A percentile compares a stretch with the other conserved stretches of the same genome.
Evolutionary conservation across 2,329 filamentous ascomycete species (phyloP).

Genomic region (Fusarium sp.): DNA sequence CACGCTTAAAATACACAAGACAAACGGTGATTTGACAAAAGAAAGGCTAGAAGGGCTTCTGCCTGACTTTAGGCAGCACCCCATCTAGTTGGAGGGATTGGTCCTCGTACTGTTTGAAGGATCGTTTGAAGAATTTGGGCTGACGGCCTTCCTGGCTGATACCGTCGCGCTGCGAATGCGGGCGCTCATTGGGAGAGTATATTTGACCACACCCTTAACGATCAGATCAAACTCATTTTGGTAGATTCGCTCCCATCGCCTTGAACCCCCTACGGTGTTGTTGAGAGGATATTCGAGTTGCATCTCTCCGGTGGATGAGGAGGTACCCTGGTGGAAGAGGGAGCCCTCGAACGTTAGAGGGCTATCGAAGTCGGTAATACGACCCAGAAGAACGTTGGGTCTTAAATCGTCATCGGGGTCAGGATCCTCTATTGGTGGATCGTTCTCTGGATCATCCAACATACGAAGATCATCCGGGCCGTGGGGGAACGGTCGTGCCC

Average conservation of each 20-base stretch:
- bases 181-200: constrained; percentile 74
- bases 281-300: constrained; percentile 88
- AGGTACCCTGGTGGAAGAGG: constrained; percentile 80
- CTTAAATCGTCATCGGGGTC: constrained; percentile 70
- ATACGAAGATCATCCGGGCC: constrained; percentile 46
- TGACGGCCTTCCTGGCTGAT: constrained; percentile 70
- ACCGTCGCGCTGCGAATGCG: constrained; percentile 71
- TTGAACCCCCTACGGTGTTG: constrained; percentile 84
- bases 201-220: constrained; percentile 90
- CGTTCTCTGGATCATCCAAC: constrained; percentile 54
- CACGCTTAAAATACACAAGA: constrained; percentile 54
- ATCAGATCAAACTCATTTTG: constrained; percentile 95
- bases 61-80: constrained; percentile 23
- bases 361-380: constrained; percentile 87
- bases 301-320: constrained; percentile 84
- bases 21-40: constrained; percentile 44
- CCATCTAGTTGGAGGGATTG: constrained; percentile 40
- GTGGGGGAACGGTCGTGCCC: constrained; percentile 56
- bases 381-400: constrained; percentile 92
- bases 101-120: constrained; percentile 78
- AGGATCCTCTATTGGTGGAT: constrained; percentile 67
- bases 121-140: constrained; percentile 72
- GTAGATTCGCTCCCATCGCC: constrained; percentile 90
- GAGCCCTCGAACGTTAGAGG: constrained; percentile 90
- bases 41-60: constrained; percentile 43